Base-by-base conservation (phyloP, 495 filamentous ascomycete genomes). In the Sporormia fimetaria region DNA sequence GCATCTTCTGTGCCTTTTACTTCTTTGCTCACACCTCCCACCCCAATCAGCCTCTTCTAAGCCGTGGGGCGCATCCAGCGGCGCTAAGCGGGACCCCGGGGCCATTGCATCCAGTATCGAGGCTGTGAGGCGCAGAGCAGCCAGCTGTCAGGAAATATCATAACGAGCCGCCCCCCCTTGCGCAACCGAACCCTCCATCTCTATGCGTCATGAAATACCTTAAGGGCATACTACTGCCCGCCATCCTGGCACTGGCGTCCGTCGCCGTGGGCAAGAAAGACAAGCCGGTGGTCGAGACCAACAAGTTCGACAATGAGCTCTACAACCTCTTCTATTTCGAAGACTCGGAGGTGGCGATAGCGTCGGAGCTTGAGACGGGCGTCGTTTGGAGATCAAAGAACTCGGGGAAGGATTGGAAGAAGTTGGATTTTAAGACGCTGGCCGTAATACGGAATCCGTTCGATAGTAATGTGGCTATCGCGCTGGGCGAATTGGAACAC, bases 311-410 rank as follows among this genome's bases (percentile, higher is more conserved):
- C 29, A 60, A 70, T 42, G 47, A 63, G 44, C 83, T 82, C 1
- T 38, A 36, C 31, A 70, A 74, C 54, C 66, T 94, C 33, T 76
- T 80, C 64, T 98, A 92, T 62, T 95, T 98, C 54, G 73, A 85
- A 42, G 81, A 83, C 54, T 83, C 83, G 21, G 80, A 93, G 56
- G 76, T 81, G 32, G 62, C 87, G 36, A 61, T 90, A 18, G 71
- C 81, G 45, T 72, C 70, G 45, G 80, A 82, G 53, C 26, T 49
- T 1, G 51, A 58, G 4, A 61, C 64, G 7, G 66, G 68, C 23
- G 73, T 70, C 27, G 63, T 88, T 16, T 77, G 75, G 42, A 73
- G 80, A 30, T 92, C 87, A 25, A 67, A 68, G 31, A 78, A 94
- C 62, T 83, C 80, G 4, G 90, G 90, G 37, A 69, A 68, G 32